These are phyloP conservation scores for Beauveria medogensis DNA, from an alignment of 2,329 filamentous ascomycete genomes.

Conservation along the genomic window DNA sequence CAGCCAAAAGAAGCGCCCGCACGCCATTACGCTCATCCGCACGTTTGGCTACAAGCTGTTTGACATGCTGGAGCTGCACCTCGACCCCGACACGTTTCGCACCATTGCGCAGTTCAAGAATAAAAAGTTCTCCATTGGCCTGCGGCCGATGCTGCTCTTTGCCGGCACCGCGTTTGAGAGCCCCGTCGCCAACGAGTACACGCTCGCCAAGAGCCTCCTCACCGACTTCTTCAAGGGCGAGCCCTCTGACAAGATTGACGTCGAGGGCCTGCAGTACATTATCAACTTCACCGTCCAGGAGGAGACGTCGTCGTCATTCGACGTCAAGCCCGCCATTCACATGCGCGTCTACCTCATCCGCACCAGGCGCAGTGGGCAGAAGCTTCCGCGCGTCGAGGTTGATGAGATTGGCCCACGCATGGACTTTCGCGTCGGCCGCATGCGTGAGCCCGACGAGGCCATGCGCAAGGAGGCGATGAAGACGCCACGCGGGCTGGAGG, in stretches of 20 bases:
- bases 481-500: slow-evolving; percentile 67
- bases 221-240: slow-evolving; percentile 83
- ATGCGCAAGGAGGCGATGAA: slow-evolving; percentile 86
- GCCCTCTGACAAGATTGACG: slow-evolving; percentile 73
- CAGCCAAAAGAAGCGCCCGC: slow-evolving; percentile 90
- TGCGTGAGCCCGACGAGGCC: slow-evolving; percentile 67
- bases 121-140: slow-evolving; percentile 66
- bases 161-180: slow-evolving; percentile 81
- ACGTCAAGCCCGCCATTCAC: slow-evolving; percentile 49
- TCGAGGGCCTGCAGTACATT: slow-evolving; percentile 89
- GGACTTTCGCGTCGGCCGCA: slow-evolving; percentile 79
- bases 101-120: slow-evolving; percentile 68
- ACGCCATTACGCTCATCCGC: slow-evolving; percentile 74
- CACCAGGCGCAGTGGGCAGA: slow-evolving; percentile 81
- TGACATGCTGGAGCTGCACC: slow-evolving; percentile 87
- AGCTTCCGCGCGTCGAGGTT: slow-evolving; percentile 81
- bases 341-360: slow-evolving; percentile 77
- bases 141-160: slow-evolving; percentile 89
- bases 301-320: slow-evolving; percentile 27
- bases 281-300: slow-evolving; percentile 75
- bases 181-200: slow-evolving; percentile 70
- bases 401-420: slow-evolving; percentile 94
- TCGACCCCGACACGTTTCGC: slow-evolving; percentile 67
- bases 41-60: slow-evolving; percentile 81
- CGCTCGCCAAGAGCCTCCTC: slow-evolving; percentile 77